These are phyloP conservation scores for Oryza meyeriana DNA, from an alignment of 176 grass and related monocot species.

Conservation along the genomic window DNA sequence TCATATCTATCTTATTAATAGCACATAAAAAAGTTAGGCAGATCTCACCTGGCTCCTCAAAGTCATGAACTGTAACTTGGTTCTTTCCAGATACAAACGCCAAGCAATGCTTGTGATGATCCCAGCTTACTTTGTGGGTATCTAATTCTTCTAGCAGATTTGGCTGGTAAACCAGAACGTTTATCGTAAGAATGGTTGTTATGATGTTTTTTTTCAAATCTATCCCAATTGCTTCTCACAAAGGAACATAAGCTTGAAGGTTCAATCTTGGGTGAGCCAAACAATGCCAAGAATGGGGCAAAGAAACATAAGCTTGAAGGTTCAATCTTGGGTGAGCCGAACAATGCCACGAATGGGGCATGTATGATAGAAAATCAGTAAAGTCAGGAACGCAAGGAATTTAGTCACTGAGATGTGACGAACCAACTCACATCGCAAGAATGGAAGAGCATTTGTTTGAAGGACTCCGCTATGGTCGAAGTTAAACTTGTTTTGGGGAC, in stretches of 20 bases:
- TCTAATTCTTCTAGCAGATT: slow-evolving; percentile 64
- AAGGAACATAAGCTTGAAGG: not conserved
- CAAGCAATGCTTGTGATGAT: slow-evolving; percentile 74
- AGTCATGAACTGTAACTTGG: slow-evolving; percentile 75
- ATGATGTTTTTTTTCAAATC: not conserved
- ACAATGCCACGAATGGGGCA: too few relatives aligned
- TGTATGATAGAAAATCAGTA: not conserved
- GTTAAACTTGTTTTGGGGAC: slow-evolving; percentile 17
- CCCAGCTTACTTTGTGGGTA: slow-evolving; percentile 78
- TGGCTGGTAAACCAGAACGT: slow-evolving; percentile 55
- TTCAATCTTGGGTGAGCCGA: too few relatives aligned
- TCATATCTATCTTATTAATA: not conserved
- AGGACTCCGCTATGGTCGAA: slow-evolving; percentile 38
- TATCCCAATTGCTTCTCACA: not conserved
- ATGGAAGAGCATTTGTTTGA: slow-evolving; percentile 62
- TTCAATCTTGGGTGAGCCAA: not conserved
- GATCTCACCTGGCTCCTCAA: slow-evolving; percentile 71
- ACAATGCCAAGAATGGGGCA: not conserved
- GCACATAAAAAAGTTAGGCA: slow-evolving; percentile 23
- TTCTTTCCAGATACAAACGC: slow-evolving; percentile 79
- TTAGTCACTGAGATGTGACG: not conserved
- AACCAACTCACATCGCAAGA: slow-evolving; percentile 51
- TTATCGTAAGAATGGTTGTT: not conserved
- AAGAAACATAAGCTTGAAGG: too few relatives aligned
- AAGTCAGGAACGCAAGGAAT: not conserved